Evolutionary conservation across 2,329 filamentous ascomycete species (phyloP).

Genomic region (Aspergillus fumigatiaffinis): DNA sequence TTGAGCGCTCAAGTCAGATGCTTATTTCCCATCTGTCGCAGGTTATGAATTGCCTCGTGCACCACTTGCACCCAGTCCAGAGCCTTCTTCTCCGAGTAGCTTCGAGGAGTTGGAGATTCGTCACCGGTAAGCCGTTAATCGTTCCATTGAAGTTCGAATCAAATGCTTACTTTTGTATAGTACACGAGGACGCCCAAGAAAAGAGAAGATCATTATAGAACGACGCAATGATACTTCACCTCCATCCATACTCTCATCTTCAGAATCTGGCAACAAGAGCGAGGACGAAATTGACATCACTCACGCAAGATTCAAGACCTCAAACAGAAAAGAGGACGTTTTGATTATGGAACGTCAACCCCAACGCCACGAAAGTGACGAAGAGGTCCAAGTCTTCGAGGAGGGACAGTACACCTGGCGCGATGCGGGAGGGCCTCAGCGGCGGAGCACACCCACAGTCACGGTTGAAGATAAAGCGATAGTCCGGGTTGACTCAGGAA

Average conservation of each 20-base stretch:
- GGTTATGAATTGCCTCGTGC: slow-evolving; percentile 23
- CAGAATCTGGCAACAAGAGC: slow-evolving; percentile 16
- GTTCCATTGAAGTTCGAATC: not conserved
- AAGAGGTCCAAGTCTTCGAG: slow-evolving; percentile 47
- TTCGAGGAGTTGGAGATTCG: slow-evolving; percentile 55
- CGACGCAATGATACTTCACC: slow-evolving; percentile 38
- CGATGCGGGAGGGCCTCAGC: slow-evolving; percentile 62
- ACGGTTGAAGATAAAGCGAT: slow-evolving; percentile 75
- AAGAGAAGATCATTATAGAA: slow-evolving; percentile 64
- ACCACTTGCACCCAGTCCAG: slow-evolving; percentile 26
- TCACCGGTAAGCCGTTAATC: slow-evolving; percentile 41
- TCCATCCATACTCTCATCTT: slow-evolving; percentile 33
- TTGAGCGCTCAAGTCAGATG: not conserved
- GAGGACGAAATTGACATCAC: slow-evolving; percentile 20
- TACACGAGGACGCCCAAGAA: slow-evolving; percentile 45
- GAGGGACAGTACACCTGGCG: slow-evolving; percentile 66
- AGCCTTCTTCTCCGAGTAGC: slow-evolving; percentile 30
- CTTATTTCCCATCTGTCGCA: slow-evolving; percentile 9
- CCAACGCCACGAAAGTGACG: slow-evolving; percentile 7
- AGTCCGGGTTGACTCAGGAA: slow-evolving; percentile 78
- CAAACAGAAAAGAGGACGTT: slow-evolving; percentile 24
- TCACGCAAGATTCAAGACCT: slow-evolving; percentile 25
- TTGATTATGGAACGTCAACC: slow-evolving; percentile 15
- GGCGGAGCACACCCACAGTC: slow-evolving; percentile 55
- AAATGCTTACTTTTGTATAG: not conserved